Conservation (phyloP, 257 asterid species). For the Voacanga thouarsii region DNA sequence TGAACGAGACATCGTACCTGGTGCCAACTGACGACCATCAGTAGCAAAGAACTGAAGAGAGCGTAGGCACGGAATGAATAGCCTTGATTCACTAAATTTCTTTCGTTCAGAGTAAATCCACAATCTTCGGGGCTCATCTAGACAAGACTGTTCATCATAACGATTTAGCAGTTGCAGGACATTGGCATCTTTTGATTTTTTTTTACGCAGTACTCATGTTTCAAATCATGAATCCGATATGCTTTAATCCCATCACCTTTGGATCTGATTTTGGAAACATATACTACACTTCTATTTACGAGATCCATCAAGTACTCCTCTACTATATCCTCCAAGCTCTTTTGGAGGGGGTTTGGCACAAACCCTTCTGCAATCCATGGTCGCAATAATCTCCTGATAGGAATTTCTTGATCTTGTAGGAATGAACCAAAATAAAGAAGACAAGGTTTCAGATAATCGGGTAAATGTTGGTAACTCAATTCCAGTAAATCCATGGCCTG, state of each 20-base stretch:
- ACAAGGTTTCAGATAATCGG: neutral
- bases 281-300: neutral
- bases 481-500: neutral
- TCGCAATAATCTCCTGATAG: neutral
- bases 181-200: neutral
- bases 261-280: neutral
- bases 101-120: constrained; percentile 6
- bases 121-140: neutral
- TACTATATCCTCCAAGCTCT: neutral
- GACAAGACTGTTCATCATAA: neutral
- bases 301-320: neutral
- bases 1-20: neutral
- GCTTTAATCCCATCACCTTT: neutral
- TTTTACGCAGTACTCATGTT: neutral
- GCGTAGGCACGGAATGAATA: neutral
- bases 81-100: neutral
- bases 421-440: constrained; percentile 7
- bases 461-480: neutral
- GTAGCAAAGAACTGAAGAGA: neutral
- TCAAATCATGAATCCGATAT: neutral
- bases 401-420: neutral
- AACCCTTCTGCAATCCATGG: constrained; percentile 7
- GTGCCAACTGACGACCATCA: neutral
- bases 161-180: neutral
- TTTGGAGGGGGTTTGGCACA: neutral